A percentile compares a stretch with the other conserved stretches of the same genome.
Evolutionary conservation across 352 stramenopile genomes (phyloP).

Genomic region (Blastocystis sp.): DNA sequence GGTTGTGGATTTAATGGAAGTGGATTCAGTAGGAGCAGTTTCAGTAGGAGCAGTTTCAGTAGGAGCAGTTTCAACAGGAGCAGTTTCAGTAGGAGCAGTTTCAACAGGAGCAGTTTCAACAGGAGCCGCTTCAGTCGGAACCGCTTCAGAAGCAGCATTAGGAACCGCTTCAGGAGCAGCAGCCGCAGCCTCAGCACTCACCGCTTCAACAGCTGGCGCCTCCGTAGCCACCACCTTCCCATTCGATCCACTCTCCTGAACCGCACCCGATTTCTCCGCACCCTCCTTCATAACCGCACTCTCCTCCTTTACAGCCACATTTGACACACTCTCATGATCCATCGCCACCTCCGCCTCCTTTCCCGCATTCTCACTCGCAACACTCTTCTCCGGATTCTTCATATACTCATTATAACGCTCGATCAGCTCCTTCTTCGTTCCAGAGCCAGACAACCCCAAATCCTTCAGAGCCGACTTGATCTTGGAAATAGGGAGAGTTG

Average conservation of each 20-base stretch:
- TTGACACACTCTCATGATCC: too few species aligned
- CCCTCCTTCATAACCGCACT: neutral
- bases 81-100: neutral
- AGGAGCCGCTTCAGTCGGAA: neutral
- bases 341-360: too few species aligned
- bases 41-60: neutral
- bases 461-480: neutral
- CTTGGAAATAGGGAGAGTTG: constrained; percentile 44
- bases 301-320: neutral
- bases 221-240: neutral
- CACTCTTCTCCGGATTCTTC: neutral
- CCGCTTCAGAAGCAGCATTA: neutral
- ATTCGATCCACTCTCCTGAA: neutral
- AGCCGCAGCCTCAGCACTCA: neutral
- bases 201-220: neutral
- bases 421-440: constrained; percentile 36
- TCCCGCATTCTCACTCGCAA: too few species aligned
- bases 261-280: neutral
- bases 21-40: neutral
- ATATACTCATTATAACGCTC: constrained; percentile 17
- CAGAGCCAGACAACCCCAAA: constrained; percentile 16
- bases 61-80: neutral
- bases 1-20: too few species aligned
- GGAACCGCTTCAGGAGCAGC: neutral
- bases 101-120: neutral